Percentiles rank a stretch among this genome's conserved stretches.
Conservation (phyloP, 805 yeast genomes). For the Wickerhamomyces kurtzmanii region DNA sequence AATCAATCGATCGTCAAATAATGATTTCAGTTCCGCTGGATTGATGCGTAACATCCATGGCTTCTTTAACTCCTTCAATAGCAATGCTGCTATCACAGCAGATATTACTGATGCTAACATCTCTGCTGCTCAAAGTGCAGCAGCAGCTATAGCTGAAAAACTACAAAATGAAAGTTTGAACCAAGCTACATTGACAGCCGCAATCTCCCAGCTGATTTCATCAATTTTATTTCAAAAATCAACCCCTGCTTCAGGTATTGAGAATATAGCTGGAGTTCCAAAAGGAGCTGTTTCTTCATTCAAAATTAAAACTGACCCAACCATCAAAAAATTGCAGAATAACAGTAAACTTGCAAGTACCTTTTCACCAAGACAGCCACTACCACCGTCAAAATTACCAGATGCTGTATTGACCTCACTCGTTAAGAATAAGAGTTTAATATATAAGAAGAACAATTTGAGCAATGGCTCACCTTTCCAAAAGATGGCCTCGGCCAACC, state of each 20-base stretch:
- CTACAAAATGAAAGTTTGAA: constrained; percentile 40
- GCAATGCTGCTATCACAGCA: constrained; percentile 15
- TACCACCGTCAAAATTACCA: no score
- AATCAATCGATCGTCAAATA: constrained; percentile 25
- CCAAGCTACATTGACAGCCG: constrained; percentile 16
- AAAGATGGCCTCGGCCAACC: no score
- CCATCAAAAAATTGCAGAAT: no score
- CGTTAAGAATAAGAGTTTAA: no score
- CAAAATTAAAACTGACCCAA: constrained; percentile 10
- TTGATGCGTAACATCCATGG: not conserved
- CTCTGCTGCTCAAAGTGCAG: constrained; percentile 14
- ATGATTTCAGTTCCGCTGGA: not conserved
- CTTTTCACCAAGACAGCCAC: no score
- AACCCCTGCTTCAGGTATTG: constrained; percentile 1
- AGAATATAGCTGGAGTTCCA: constrained; percentile 16
- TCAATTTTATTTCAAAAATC: constrained; percentile 6
- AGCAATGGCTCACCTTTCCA: no score
- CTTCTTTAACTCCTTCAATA: constrained; percentile 9
- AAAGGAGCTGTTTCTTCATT: constrained; percentile 21
- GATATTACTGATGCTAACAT: constrained; percentile 16
- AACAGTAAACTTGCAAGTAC: no score
- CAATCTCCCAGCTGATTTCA: constrained; percentile 15
- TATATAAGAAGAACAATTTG: no score
- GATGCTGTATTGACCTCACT: no score
- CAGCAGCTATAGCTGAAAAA: constrained; percentile 38